Evolutionary conservation across 805 yeast species (phyloP), one percentile per base, ranked within the genome.

Genomic region (Candida corydali): DNA sequence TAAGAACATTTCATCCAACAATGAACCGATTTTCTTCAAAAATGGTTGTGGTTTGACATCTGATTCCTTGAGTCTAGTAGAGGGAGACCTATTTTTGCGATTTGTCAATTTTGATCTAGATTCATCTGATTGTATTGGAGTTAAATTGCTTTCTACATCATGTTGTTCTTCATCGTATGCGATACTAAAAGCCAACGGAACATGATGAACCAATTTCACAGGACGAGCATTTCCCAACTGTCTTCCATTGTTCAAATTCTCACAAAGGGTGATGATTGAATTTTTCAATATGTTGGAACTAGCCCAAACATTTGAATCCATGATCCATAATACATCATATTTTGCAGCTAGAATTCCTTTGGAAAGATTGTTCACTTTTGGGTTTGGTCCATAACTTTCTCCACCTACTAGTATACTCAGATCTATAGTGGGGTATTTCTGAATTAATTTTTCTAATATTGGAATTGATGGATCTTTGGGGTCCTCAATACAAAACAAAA

Each of bases 251-350:
- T 79, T 78, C 17, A 68, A 53, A 27, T 80, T 73, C 11, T 68
- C 57, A 28, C 58, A 57, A 45, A 72, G 57, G 3, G 80, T 69
- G 36, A 47, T 52, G 4, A 86, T 81, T 0, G 94, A 82, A 38
- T 91, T 72, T 11, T 62, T 59, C 46, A 87, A 61, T 1, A 87
- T 72, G 17, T 80, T 76, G 1, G 81, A 76, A 23, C 77, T 60
- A 1, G 81, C 83, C 85, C 87, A 83, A 5, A 85, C 93, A 50
- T 87, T 87, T 18, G 89, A 79, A 59, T 87, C 96, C 63, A 85
- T 70, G 11, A 86, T 77, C 96, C 96, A 87, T 9, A 88, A 46
- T 14, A 83, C 72, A 51, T 87, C 95, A 56, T 75, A 65, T 46
- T 75, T 73, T 6, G 95, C 91, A 2, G 57, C 57, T 26, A 63